Conservation (phyloP, 441 rosid species). For the Euphorbia corollata region DNA sequence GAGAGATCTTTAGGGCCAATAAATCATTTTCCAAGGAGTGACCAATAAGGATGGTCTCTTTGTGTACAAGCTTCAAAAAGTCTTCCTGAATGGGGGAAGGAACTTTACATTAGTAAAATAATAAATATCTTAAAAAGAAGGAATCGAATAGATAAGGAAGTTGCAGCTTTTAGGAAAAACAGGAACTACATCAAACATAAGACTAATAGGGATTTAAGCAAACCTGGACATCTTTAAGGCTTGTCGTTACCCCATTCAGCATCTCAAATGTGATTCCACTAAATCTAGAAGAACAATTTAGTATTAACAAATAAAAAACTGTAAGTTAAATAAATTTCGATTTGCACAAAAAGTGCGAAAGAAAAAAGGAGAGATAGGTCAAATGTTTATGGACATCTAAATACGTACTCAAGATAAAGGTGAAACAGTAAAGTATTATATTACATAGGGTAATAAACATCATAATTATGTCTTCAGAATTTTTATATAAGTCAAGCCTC, state of each 20-base stretch:
- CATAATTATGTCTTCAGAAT: not conserved
- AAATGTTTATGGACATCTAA: not conserved
- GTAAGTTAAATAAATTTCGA: not conserved
- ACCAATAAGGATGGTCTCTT: slow-evolving; percentile 82
- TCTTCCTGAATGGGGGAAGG: slow-evolving; percentile 59
- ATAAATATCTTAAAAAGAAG: slow-evolving; percentile 17
- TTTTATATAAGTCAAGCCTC: not conserved
- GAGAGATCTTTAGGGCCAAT: slow-evolving; percentile 73
- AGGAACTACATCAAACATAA: not conserved
- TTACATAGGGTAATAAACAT: not conserved
- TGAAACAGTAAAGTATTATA: not conserved
- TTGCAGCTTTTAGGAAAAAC: not conserved
- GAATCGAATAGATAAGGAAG: slow-evolving; percentile 1
- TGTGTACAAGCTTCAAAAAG: slow-evolving; percentile 66
- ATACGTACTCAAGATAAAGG: not conserved
- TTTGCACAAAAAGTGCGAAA: not conserved
- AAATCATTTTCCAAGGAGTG: slow-evolving; percentile 96
- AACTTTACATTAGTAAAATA: slow-evolving; percentile 17
- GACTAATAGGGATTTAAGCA: not conserved
- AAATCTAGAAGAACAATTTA: slow-evolving; percentile 43
- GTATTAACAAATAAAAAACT: not conserved
- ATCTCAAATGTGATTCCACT: slow-evolving; percentile 84
- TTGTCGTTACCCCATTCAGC: slow-evolving; percentile 74
- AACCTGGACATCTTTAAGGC: slow-evolving; percentile 59
- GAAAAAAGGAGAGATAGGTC: not conserved